A percentile compares a stretch with the other conserved stretches of the same genome.
Conservation (phyloP, 305 asterid genomes). For the Rubia balearica region DNA sequence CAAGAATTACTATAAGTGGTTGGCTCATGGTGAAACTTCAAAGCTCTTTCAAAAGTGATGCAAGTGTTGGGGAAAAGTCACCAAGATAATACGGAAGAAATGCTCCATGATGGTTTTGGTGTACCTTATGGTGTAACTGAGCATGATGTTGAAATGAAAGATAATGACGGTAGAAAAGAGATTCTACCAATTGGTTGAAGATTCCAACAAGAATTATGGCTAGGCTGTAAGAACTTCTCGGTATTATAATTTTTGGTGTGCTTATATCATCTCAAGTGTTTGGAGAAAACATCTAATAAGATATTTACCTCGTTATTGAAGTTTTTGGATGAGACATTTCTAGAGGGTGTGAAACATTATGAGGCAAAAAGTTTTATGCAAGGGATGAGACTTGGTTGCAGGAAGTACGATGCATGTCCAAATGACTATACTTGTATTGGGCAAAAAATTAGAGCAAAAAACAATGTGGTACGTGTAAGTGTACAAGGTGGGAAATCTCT, state of each 20-base stretch:
- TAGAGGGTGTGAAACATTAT: not conserved
- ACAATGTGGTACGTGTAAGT: no score
- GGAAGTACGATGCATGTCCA: not conserved
- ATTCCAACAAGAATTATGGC: not conserved
- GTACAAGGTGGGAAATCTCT: no score
- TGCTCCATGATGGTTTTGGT: not conserved
- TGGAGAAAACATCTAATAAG: slow-evolving; percentile 1
- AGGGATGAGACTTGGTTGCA: no score
- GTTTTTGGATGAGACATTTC: not conserved
- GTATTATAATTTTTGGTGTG: slow-evolving; percentile 9
- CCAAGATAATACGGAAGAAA: not conserved
- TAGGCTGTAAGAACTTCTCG: slow-evolving; percentile 13
- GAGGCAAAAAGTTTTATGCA: not conserved
- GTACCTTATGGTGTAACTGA: not conserved
- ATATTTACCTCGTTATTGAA: not conserved
- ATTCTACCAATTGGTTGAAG: slow-evolving; percentile 15
- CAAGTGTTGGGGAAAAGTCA: no score
- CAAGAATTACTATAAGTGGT: not conserved
- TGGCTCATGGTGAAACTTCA: not conserved
- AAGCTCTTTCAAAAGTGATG: not conserved
- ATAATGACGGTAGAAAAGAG: not conserved
- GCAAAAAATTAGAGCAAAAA: no score
- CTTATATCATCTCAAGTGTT: slow-evolving; percentile 9
- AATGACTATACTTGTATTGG: not conserved
- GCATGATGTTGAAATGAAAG: not conserved